Evolutionary conservation across 2,329 filamentous ascomycete species (phyloP), one percentile per base, ranked within the genome.

Genomic region (Shiraia sp.): DNA sequence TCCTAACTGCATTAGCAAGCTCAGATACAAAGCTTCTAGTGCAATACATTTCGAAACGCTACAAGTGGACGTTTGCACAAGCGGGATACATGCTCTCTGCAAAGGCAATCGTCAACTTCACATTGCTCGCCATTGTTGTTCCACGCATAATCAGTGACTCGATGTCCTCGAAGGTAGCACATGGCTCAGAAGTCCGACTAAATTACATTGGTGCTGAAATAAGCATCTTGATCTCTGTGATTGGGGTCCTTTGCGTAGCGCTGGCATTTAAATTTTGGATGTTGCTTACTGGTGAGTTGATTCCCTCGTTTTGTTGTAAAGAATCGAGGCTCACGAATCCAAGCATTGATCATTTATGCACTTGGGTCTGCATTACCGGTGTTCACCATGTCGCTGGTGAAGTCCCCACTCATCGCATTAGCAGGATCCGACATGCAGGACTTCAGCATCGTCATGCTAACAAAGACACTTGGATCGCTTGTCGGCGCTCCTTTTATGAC

Each of bases 21-120:
- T 69, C 66, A 2, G 66, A 69, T 24, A 70, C 66, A 1, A 67
- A 69, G 25, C 50, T 71, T 2, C 57, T 70, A 2, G 62, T 68
- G 0, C 65, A 68, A 30, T 71, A 70, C 32, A 71, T 70, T 10
- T 69, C 67, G 6, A 69, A 69, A 39, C 52, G 68, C 19, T 71
- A 70, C 23, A 52, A 59, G n/a, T 68, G 66, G 65, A 68, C 56
- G 1, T 69, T 69, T 32, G 61, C 65, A 26, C 47, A 66, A 57
- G 64, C 64, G 8, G 67, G 68, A 6, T 69, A 66, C 28, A 61
- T 70, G 45, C 59, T 71, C 3, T 69, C 66, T 3, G 59, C 63
- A 9, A 70, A 71, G 47, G 66, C 67, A 4, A 33, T 63, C 1
- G 60, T 70, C 15, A 71, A 71, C 35, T 60, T 71, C 28, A 55